Evolutionary conservation across 2,329 filamentous ascomycete species (phyloP).

Genomic region (Beauveria rudraprayagi): DNA sequence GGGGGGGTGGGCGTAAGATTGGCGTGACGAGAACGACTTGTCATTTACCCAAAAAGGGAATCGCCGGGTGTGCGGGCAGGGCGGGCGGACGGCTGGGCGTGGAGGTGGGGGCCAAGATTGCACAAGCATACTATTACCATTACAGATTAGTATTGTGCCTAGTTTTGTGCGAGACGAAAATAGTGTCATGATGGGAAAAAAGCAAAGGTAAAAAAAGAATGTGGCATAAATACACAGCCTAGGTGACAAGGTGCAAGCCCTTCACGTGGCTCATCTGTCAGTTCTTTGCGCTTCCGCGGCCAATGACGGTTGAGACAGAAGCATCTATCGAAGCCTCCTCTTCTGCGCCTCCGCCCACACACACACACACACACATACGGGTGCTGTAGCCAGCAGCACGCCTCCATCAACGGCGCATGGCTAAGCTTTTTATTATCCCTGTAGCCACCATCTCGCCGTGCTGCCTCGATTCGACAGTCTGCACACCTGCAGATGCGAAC

Average conservation of each 20-base stretch:
- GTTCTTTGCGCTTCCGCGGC: not conserved
- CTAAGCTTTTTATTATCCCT: not conserved
- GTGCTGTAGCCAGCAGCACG: not conserved
- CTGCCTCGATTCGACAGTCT: not conserved
- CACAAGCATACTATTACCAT: too few relatives aligned
- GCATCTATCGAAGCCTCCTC: not conserved
- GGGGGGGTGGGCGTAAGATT: not conserved
- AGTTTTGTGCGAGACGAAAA: too few relatives aligned
- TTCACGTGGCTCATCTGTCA: constrained; percentile 1
- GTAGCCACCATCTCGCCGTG: not conserved
- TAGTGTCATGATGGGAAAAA: not conserved
- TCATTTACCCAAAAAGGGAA: constrained; percentile 5
- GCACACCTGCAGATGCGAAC: not conserved
- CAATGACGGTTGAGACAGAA: constrained; percentile 1
- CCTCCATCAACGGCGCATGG: not conserved
- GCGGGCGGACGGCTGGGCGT: not conserved
- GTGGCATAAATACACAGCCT: constrained; percentile 3
- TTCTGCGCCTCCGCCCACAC: too few relatives aligned
- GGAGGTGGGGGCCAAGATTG: not conserved
- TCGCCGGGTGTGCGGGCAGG: not conserved
- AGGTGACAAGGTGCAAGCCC: not conserved
- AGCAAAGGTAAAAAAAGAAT: not conserved
- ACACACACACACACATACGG: not conserved
- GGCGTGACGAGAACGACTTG: not conserved
- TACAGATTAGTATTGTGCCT: too few relatives aligned